Evolutionary conservation across 768 basidiomycete species (phyloP).

Genomic region (Psilocybe tampanensis): DNA sequence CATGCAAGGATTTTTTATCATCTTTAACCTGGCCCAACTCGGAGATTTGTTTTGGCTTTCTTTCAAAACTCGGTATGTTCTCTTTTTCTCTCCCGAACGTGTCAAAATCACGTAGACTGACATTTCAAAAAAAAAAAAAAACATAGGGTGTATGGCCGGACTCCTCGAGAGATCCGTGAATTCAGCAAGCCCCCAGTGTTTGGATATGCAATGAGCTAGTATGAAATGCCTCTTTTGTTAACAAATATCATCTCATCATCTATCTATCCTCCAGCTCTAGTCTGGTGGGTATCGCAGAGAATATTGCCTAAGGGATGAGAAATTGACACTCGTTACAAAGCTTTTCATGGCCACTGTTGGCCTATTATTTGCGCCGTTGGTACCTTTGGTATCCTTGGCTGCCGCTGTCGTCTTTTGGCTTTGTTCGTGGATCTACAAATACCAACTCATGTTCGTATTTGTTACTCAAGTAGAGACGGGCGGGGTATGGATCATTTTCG

Average conservation of each 20-base stretch:
- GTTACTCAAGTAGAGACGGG: conserved; percentile 90
- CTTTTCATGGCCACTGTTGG: conserved; percentile 91
- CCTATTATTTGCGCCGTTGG: conserved; percentile 91
- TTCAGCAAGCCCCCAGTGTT: conserved; percentile 92
- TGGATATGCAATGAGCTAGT: conserved; percentile 86
- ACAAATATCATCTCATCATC: not conserved
- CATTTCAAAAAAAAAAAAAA: not conserved
- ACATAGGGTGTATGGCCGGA: conserved; percentile 77
- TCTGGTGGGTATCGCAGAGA: conserved; percentile 22
- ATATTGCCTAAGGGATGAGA: conserved; percentile 12
- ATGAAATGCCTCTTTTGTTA: conserved; percentile 29
- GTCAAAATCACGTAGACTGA: not conserved
- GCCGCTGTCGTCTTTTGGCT: conserved; percentile 88
- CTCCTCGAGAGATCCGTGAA: conserved; percentile 87
- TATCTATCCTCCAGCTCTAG: conserved; percentile 24
- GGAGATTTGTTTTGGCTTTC: conserved; percentile 74
- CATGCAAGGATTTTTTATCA: conserved; percentile 77
- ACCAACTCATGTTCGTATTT: conserved; percentile 95
- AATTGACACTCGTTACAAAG: conserved; percentile 62
- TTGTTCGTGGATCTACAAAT: conserved; percentile 90
- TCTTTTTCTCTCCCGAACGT: conserved; percentile 39
- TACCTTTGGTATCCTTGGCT: conserved; percentile 85
- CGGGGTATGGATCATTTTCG: conserved; percentile 52
- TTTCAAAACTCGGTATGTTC: conserved; percentile 62
- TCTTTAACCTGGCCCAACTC: conserved; percentile 87